These are phyloP conservation scores for Pseudogymnoascus sp. DNA, from an alignment of 2,329 filamentous ascomycete genomes.

Conservation along the genomic window DNA sequence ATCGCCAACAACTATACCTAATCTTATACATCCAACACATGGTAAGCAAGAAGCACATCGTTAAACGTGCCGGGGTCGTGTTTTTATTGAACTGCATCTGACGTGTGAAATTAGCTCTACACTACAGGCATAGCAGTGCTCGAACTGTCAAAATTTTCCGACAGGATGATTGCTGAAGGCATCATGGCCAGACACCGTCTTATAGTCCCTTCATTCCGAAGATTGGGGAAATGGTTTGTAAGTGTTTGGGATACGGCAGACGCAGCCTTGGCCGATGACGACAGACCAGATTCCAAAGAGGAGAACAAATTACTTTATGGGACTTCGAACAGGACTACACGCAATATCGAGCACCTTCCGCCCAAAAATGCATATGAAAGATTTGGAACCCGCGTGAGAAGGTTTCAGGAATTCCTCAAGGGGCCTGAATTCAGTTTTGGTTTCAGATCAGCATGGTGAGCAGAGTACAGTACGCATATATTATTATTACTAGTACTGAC, in stretches of 20 bases:
- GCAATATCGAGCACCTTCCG: conserved; percentile 7
- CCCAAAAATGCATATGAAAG: neutral
- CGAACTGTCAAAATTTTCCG: conserved; percentile 1
- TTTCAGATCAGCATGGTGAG: conserved; percentile 10
- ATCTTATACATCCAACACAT: conserved; percentile 9
- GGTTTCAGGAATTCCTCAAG: conserved; percentile 3
- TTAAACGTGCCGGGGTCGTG: neutral
- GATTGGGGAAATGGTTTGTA: neutral
- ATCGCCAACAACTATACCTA: conserved; percentile 8
- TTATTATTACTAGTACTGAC: neutral
- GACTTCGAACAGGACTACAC: conserved; percentile 7
- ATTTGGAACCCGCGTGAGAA: conserved; percentile 3
- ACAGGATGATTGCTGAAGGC: conserved; percentile 7
- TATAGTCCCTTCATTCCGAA: neutral
- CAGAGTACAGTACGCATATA: neutral
- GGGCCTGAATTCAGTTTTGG: conserved; percentile 10
- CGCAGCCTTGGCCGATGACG: neutral
- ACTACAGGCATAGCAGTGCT: conserved; percentile 1
- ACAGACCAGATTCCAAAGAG: conserved; percentile 1
- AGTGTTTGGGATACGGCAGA: conserved; percentile 2
- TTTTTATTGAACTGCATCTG: neutral
- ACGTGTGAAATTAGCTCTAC: neutral
- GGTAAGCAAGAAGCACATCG: neutral
- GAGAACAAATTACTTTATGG: conserved; percentile 1
- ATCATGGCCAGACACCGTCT: conserved; percentile 2